Percentiles rank a stretch among this genome's conserved stretches.
These are phyloP conservation scores for Rhododendron williamsianum DNA, from an alignment of 148 eudicot genomes.

Conservation along the genomic window DNA sequence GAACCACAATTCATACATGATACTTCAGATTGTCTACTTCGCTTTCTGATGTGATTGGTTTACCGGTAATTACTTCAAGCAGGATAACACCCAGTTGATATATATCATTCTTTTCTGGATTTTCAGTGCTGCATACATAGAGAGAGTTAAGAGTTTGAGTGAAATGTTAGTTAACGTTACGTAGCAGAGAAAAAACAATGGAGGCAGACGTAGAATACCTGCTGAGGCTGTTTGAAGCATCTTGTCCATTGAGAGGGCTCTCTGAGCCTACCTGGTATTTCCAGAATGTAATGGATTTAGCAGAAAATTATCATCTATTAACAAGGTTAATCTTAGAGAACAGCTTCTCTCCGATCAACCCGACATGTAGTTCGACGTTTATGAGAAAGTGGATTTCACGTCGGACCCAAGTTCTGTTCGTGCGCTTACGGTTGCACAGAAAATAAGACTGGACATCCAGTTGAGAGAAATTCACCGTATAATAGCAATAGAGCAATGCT, in stretches of 20 bases:
- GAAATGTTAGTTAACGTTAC: background rate
- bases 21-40: conserved; percentile 45
- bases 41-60: conserved; percentile 51
- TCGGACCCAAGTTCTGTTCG: background rate
- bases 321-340: background rate
- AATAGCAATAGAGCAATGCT: too few species aligned
- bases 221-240: conserved; percentile 14
- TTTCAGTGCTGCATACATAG: conserved; percentile 15
- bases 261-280: conserved; percentile 40
- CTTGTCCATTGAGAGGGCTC: conserved; percentile 43
- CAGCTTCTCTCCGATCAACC: background rate
- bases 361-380: background rate
- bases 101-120: conserved; percentile 68
- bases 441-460: background rate
- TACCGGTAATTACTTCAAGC: conserved; percentile 71
- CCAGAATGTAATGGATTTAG: background rate
- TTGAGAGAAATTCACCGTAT: too few species aligned
- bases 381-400: background rate
- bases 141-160: background rate
- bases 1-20: conserved; percentile 38
- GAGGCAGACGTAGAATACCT: conserved; percentile 11
- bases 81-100: conserved; percentile 68
- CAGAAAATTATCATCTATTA: background rate
- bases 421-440: background rate
- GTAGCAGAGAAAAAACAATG: background rate